phyloP scores from a whole-genome alignment of 768 basidiomycete species.

The Lentinula raphanica region DNA sequence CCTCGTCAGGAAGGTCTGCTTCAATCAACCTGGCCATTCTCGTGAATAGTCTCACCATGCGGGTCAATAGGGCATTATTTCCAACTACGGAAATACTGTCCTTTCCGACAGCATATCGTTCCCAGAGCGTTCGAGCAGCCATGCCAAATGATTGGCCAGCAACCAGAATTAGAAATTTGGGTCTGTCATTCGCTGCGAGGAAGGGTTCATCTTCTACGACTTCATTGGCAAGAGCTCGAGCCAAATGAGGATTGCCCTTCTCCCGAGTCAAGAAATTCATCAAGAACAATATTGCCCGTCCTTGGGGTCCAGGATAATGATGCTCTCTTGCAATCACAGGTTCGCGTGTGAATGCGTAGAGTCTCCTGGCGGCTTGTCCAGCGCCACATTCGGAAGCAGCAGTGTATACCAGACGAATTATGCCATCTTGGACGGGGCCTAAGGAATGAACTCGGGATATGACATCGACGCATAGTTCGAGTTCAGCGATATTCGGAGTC shows the following conservation, averaged over 20 bases:
- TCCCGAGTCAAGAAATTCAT: slow-evolving; percentile 37
- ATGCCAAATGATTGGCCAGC: slow-evolving; percentile 44
- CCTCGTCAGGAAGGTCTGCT: slow-evolving; percentile 8
- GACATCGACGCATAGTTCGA: slow-evolving; percentile 35
- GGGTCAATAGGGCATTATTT: slow-evolving; percentile 38
- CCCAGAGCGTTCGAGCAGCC: slow-evolving; percentile 53
- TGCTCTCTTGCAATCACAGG: slow-evolving; percentile 23
- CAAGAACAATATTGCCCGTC: slow-evolving; percentile 44
- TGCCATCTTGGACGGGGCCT: slow-evolving; percentile 34
- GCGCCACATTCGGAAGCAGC: slow-evolving; percentile 25
- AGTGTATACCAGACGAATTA: slow-evolving; percentile 44
- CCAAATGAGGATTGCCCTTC: slow-evolving; percentile 38
- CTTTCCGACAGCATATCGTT: slow-evolving; percentile 41
- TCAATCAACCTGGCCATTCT: slow-evolving; percentile 20
- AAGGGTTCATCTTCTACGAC: slow-evolving; percentile 34
- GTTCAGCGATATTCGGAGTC: slow-evolving; percentile 27
- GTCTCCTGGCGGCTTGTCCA: slow-evolving; percentile 30
- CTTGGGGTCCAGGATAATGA: slow-evolving; percentile 47
- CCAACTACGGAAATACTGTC: slow-evolving; percentile 38
- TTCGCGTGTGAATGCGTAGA: slow-evolving; percentile 45
- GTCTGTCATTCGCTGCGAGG: slow-evolving; percentile 41
- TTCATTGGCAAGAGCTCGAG: slow-evolving; percentile 45
- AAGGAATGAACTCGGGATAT: slow-evolving; percentile 33
- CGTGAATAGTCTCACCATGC: slow-evolving; percentile 45
- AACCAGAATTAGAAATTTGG: slow-evolving; percentile 40